Evolutionary conservation across 2,329 filamentous ascomycete genomes (phyloP).

Genomic region (Ceratocystis lukuohia): DNA sequence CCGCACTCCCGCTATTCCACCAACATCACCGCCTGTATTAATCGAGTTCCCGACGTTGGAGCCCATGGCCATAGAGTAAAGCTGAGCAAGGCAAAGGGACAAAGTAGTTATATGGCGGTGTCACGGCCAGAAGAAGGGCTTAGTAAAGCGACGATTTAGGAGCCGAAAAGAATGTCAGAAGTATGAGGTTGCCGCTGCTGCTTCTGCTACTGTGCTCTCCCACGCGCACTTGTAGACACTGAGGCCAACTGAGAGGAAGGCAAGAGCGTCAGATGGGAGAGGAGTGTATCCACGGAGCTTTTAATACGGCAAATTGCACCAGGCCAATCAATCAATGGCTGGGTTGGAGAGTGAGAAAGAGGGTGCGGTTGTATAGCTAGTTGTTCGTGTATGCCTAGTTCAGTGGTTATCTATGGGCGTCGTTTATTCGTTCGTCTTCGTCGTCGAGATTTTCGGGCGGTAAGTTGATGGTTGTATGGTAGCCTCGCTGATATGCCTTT

Average conservation of each 20-base stretch:
- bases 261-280: too few relatives aligned
- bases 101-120: background rate
- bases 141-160: background rate
- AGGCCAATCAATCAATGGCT: too few relatives aligned
- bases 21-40: slow-evolving; percentile 33
- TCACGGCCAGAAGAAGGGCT: background rate
- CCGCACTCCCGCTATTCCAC: slow-evolving; percentile 28
- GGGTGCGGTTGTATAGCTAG: too few relatives aligned
- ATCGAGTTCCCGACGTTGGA: slow-evolving; percentile 32
- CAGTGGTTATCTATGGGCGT: too few relatives aligned
- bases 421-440: too few relatives aligned
- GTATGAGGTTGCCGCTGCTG: background rate
- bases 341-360: too few relatives aligned
- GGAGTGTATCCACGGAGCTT: too few relatives aligned
- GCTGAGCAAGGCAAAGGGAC: background rate
- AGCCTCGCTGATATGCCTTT: background rate
- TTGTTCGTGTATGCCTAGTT: too few relatives aligned
- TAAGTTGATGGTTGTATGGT: too few relatives aligned
- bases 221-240: slow-evolving; percentile 8
- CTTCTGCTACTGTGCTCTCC: background rate
- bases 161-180: background rate
- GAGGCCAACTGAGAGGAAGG: background rate
- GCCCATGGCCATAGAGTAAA: slow-evolving; percentile 11
- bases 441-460: too few relatives aligned
- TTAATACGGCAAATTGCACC: too few relatives aligned